A percentile compares a stretch with the other conserved stretches of the same genome.
These are phyloP conservation scores for Acanthamoeba healyi DNA, from an alignment of 208 protist species.

Conservation along the genomic window DNA sequence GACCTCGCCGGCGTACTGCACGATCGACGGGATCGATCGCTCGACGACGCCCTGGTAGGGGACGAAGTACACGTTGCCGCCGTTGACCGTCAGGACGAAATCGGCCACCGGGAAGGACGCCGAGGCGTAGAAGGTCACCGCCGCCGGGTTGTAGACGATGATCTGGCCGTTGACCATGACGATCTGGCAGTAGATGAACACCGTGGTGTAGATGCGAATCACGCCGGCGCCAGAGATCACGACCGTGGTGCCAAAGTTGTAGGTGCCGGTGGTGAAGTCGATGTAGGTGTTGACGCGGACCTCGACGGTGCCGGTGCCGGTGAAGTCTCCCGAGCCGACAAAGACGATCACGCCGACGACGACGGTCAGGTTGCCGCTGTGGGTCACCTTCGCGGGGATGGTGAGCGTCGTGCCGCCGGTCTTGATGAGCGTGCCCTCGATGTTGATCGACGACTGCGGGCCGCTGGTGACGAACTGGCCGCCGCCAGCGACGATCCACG, in stretches of 20 bases:
- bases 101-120: slow-evolving; percentile 18
- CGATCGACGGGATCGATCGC: background rate
- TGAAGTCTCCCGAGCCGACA: slow-evolving; percentile 52
- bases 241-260: background rate
- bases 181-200: slow-evolving; percentile 32
- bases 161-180: slow-evolving; percentile 52
- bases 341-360: slow-evolving; percentile 38
- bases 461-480: slow-evolving; percentile 42
- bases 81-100: slow-evolving; percentile 61
- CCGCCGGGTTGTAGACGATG: slow-evolving; percentile 57
- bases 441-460: slow-evolving; percentile 44
- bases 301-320: slow-evolving; percentile 25
- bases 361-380: slow-evolving; percentile 73
- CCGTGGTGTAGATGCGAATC: slow-evolving; percentile 49
- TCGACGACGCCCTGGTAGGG: background rate
- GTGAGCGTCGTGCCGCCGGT: slow-evolving; percentile 32
- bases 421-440: slow-evolving; percentile 68
- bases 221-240: slow-evolving; percentile 24
- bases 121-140: slow-evolving; percentile 51
- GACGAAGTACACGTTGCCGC: slow-evolving; percentile 55
- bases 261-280: slow-evolving; percentile 60
- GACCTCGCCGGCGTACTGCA: slow-evolving; percentile 37
- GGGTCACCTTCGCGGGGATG: background rate
- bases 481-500: slow-evolving; percentile 15
- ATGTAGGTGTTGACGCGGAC: slow-evolving; percentile 23